Base-by-base conservation (phyloP, 352 stramenopile genomes). In the Pythium volutum region DNA sequence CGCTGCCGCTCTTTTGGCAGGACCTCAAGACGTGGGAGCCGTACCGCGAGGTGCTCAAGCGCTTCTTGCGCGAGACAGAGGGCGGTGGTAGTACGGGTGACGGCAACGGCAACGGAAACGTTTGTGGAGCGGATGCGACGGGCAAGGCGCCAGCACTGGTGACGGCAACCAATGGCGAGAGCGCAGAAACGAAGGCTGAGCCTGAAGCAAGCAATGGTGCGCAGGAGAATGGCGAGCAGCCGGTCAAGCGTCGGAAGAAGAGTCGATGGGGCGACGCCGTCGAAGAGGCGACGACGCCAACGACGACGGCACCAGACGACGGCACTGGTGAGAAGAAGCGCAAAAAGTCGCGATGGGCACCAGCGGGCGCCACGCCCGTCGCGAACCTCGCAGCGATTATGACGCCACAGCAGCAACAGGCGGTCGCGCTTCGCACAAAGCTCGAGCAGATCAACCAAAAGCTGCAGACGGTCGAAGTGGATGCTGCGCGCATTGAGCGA, bases 1-100 rank as follows among this genome's bases (percentile, higher is more conserved):
- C 70, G 16, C 98, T 96, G 75, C 96, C 94, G 36, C 64, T 91
- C 18, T 97, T 99, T 63, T 98, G 94, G 94, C 93, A 97, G 72
- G 95, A 98, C 70, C 77, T 98, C 25, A 87, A 97, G 65, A 92
- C 81, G 45, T 98, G 96, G 96, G 66, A 71, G 38, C 90, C 89
- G 57, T 98, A 97, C 72, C 95, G 93, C 27, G 87, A 97, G 53
- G 85, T 97, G 36, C 74, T 96, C 11, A 95, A 96, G 65, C 70
- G 83, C 58, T 98, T 93, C 68, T 77, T 98, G 55, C 84, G 79
- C 51, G 83, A 87, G 51, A 94, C 74, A 26, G 78, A 92, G 61
- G 67, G 62, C 46, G 39, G n/a, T 18, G n/a, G 10, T 29, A 7
- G 42, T 5, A 48, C n/a, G n/a, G n/a, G n/a, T n/a, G n/a, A 7